Percentiles rank a stretch among this genome's conserved stretches.
Evolutionary conservation across 129 eudicot species (phyloP).

Genomic region (Flaveria sonorensis): DNA sequence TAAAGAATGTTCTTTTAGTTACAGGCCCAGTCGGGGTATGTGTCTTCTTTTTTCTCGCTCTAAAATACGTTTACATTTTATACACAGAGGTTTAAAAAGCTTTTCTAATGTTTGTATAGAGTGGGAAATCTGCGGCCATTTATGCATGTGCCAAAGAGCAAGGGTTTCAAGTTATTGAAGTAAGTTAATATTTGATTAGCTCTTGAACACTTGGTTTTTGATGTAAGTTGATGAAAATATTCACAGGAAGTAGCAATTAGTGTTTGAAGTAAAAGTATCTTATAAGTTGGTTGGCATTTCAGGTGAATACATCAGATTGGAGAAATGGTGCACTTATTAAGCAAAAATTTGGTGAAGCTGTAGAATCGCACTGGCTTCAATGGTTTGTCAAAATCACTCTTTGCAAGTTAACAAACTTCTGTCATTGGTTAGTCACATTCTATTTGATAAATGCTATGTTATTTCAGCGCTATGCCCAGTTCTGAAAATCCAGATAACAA

Average conservation of each 20-base stretch:
- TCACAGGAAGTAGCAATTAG: neutral
- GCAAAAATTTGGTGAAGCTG: constrained; percentile 93
- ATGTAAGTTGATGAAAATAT: constrained; percentile 3
- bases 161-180: constrained; percentile 97
- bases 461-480: constrained; percentile 64
- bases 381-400: constrained; percentile 47
- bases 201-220: neutral
- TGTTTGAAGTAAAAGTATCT: constrained; percentile 14
- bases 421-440: constrained; percentile 26
- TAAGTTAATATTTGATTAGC: constrained; percentile 26
- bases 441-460: constrained; percentile 13
- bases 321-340: constrained; percentile 89
- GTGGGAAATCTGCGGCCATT: constrained; percentile 98
- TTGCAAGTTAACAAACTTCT: constrained; percentile 19
- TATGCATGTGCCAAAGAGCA: constrained; percentile 97
- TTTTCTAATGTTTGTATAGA: constrained; percentile 42
- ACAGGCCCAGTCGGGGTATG: constrained; percentile 99
- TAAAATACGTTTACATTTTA: neutral
- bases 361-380: constrained; percentile 88
- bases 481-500: constrained; percentile 40
- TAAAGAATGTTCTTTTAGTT: constrained; percentile 88
- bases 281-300: constrained; percentile 24
- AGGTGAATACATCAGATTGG: constrained; percentile 95
- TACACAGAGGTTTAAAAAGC: constrained; percentile 11
- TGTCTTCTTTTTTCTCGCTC: constrained; percentile 16